phyloP scores from a whole-genome alignment of 495 filamentous ascomycete genomes.

The Aspergillus ellipticus region DNA sequence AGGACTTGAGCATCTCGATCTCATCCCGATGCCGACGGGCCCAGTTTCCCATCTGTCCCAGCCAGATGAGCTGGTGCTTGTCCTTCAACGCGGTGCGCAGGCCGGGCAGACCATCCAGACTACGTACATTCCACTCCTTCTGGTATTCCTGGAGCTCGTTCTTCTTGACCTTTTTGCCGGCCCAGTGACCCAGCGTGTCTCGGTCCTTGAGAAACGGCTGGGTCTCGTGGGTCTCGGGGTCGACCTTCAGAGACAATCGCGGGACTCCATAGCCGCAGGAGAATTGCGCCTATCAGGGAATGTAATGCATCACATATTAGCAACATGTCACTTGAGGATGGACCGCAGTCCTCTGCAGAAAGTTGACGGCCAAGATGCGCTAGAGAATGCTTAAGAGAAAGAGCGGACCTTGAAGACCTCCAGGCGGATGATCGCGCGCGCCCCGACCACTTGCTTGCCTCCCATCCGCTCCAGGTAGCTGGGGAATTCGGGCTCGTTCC shows the following conservation, averaged over 20 bases:
- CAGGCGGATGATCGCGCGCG: constrained; percentile 60
- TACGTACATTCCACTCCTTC: constrained; percentile 42
- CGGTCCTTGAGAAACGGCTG: constrained; percentile 37
- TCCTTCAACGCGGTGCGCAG: constrained; percentile 36
- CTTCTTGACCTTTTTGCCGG: constrained; percentile 33
- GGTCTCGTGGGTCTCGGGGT: constrained; percentile 18
- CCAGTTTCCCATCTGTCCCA: constrained; percentile 15
- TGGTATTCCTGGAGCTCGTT: constrained; percentile 44
- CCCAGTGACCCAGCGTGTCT: constrained; percentile 43
- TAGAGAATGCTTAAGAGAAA: neutral
- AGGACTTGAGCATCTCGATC: constrained; percentile 18
- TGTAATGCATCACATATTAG: neutral
- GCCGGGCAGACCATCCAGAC: constrained; percentile 52
- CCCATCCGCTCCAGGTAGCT: constrained; percentile 18
- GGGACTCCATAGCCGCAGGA: constrained; percentile 58
- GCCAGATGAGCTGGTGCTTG: constrained; percentile 8
- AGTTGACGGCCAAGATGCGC: neutral
- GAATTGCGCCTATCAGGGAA: constrained; percentile 45
- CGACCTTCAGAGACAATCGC: constrained; percentile 21
- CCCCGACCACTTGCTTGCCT: constrained; percentile 39
- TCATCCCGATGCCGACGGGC: constrained; percentile 15
- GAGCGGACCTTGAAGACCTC: constrained; percentile 60
- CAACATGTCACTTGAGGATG: neutral
- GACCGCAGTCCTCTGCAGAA: neutral
- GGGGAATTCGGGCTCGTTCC: constrained; percentile 30